A percentile compares a stretch with the other conserved stretches of the same genome.
These are phyloP conservation scores for Clitoria ternatea DNA, from an alignment of 306 rosid genomes.

Conservation along the genomic window DNA sequence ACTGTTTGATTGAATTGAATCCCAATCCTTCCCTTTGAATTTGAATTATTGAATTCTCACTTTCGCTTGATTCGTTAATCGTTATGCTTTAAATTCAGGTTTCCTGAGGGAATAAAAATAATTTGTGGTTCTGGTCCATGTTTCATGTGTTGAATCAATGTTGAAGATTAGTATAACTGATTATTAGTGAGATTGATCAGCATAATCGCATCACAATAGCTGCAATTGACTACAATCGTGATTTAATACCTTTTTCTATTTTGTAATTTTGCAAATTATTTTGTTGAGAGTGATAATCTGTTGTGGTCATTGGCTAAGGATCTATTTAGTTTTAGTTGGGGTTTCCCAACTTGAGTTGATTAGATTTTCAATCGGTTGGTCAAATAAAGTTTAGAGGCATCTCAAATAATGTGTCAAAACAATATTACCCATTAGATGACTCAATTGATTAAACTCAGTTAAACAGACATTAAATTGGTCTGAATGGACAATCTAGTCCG, in stretches of 20 bases:
- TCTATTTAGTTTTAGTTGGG: no score
- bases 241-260: not conserved
- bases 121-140: not conserved
- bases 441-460: no score
- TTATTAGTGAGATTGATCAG: no score
- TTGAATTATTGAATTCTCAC: no score
- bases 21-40: not conserved
- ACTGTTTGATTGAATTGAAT: conserved; percentile 20
- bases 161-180: not conserved
- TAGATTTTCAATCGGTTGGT: no score
- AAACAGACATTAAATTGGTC: no score
- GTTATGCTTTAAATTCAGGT: not conserved
- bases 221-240: not conserved
- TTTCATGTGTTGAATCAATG: not conserved
- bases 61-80: not conserved
- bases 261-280: not conserved
- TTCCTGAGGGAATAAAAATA: not conserved
- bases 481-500: not conserved
- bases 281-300: not conserved
- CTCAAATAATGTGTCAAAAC: no score
- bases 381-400: no score
- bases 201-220: no score
- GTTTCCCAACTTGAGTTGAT: no score
- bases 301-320: not conserved
- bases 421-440: no score